Base-by-base conservation (phyloP, 176 grass and related monocot genomes). In the Triticum urartu region DNA sequence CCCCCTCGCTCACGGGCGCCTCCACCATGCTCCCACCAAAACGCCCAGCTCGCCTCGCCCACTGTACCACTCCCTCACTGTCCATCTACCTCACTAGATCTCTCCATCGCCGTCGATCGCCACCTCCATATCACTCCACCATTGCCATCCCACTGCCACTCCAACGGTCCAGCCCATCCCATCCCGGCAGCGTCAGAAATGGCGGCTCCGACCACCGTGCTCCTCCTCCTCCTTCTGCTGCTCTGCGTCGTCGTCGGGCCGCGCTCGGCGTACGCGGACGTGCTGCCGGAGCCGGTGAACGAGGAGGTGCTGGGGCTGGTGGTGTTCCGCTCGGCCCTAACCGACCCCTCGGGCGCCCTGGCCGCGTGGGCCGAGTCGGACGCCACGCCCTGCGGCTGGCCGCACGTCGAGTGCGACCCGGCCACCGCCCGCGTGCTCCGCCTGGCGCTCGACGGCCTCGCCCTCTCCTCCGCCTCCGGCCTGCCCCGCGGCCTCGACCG, bases 221-320 rank as follows among this genome's bases (percentile, higher is more conserved):
- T 12, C 5, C 26, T 63, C 0, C 10, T 56, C 5, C 72, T 68
- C 7, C 78, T 87, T 9, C 9, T 83, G 1, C 1, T 87, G 0
- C 1, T 75, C 39, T 6, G 77, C 30, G 13, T 69, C 11, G 81
- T 76, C 9, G 39, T 40, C 8, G 68, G 33, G 17, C 21, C 48
- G 3, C 17, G 0, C 50, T 24, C 28, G n/a, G 28, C 61, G 1
- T 59, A 21, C 50, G 13, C 28, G 0, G 74, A 67, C 11, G 72
- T 83, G 21, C 84, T 94, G 48, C 92, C 94, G 78, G 78, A 90
- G 87, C 88, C 92, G 26, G 78, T 98, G 12, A 94, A 95, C 88
- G 97, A 98, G 78, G 97, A 98, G 88, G 94, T 98, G 38, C 83
- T 98, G 5, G 92, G 93, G 0, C 72, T 99, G 25, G 78, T 99